Evolutionary conservation across 805 yeast species (phyloP).

Genomic region (baker's yeast (Saccharomyces cerevisiae)): DNA sequence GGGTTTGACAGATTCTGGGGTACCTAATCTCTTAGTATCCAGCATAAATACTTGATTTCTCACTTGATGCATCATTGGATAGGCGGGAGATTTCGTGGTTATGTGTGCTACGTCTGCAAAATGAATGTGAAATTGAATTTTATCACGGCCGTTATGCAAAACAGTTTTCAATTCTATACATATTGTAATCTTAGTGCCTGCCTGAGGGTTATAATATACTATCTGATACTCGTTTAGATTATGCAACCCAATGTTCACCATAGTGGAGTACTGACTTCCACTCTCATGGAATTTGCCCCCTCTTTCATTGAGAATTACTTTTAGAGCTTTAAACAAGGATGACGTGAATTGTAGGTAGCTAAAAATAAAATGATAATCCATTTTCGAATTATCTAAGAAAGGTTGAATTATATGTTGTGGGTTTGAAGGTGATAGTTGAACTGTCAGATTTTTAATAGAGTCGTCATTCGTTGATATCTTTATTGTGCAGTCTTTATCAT

Average conservation of each 20-base stretch:
- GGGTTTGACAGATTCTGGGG: constrained; percentile 7
- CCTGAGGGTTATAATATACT: constrained; percentile 20
- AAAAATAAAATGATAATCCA: constrained; percentile 29
- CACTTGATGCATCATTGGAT: constrained; percentile 25
- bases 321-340: constrained; percentile 19
- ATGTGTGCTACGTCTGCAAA: constrained; percentile 23
- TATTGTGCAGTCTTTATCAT: constrained; percentile 28
- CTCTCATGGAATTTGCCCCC: neutral
- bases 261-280: constrained; percentile 9
- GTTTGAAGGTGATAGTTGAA: constrained; percentile 25
- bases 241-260: constrained; percentile 23
- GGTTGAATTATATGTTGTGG: constrained; percentile 30
- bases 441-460: constrained; percentile 23
- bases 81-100: constrained; percentile 21
- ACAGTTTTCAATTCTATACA: constrained; percentile 25
- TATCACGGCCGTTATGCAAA: constrained; percentile 19
- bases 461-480: constrained; percentile 24
- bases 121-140: constrained; percentile 24
- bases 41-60: constrained; percentile 25
- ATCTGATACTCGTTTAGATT: constrained; percentile 26
- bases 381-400: constrained; percentile 21
- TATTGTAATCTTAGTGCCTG: constrained; percentile 22
- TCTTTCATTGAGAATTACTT: constrained; percentile 11
- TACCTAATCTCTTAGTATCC: constrained; percentile 10
- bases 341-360: constrained; percentile 31